Evolutionary conservation across 202 grass and related monocot genomes (phyloP).

Genomic region (Musa balbisiana): DNA sequence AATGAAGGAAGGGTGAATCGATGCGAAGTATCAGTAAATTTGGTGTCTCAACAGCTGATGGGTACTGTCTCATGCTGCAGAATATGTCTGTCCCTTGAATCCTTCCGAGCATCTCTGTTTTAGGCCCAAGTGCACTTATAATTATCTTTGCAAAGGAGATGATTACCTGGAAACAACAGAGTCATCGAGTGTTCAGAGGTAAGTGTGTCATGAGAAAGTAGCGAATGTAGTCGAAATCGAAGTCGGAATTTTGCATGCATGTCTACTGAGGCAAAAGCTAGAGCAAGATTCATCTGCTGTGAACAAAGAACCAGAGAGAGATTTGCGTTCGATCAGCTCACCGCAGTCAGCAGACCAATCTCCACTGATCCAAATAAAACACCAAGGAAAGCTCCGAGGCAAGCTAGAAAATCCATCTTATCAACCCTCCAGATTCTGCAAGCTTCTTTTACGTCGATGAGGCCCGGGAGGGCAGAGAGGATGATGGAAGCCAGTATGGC

Average conservation of each 20-base stretch:
- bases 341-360: constrained; percentile 69
- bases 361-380: constrained; percentile 89
- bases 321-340: constrained; percentile 23
- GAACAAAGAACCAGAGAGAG: neutral
- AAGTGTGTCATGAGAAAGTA: too few species aligned
- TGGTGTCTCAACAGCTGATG: constrained; percentile 41
- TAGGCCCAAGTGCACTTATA: constrained; percentile 56
- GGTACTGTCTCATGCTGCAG: constrained; percentile 75
- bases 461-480: constrained; percentile 66
- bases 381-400: constrained; percentile 65
- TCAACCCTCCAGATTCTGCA: constrained; percentile 67
- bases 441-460: constrained; percentile 78
- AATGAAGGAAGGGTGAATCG: constrained; percentile 72
- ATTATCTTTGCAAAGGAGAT: constrained; percentile 84
- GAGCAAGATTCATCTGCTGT: too few species aligned
- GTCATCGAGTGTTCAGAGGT: too few species aligned
- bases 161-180: constrained; percentile 40
- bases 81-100: constrained; percentile 70
- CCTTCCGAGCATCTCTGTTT: constrained; percentile 69
- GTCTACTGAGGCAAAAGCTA: too few species aligned
- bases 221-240: too few species aligned
- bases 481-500: constrained; percentile 89
- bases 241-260: too few species aligned
- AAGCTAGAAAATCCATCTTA: constrained; percentile 88
- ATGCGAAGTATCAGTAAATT: constrained; percentile 49